Evolutionary conservation across 495 filamentous ascomycete species (phyloP), one percentile per base, ranked within the genome.

Genomic region (Rhypophila decipiens): DNA sequence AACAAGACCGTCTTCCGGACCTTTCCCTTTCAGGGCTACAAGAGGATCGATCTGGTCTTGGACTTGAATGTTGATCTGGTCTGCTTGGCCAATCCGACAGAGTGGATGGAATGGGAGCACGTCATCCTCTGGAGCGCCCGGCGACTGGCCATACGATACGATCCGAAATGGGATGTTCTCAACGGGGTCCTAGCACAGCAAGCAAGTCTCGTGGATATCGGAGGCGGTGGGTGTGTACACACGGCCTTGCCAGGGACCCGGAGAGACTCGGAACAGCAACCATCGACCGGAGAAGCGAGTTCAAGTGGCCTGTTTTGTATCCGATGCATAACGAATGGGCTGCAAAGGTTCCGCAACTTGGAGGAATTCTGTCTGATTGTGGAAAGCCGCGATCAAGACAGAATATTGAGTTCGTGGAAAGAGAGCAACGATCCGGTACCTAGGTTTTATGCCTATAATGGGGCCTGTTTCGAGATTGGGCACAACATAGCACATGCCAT

Each of bases 51-150:
- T 20, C 24, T 61, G 13, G 13, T 7, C 19, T 34, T 61, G 1
- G 53, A 61, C n/a, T 39, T 61, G 1, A 21, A 19, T 12, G 20
- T 13, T 15, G 56, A 61, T 24, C 19, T 61, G 17, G 21, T 61
- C n/a, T 56, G 52, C 15, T 44, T 60, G 8, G 37, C 41, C 7
- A 27, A 50, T 4, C 53, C 5, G 52, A 44, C 1, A 8, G 8
- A 13, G 8, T 53, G 48, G 38, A 45, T 36, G 1, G 52, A 61
- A 19, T 40, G 27, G n/a, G 33, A 43, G 24, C 55, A 61, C 22
- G 21, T 57, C 2, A 35, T 61, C 4, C 59, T 57, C 39, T 36
- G 17, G 4, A 34, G 43, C 20, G 56, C 47, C 11, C 22, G 51
- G 21, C 19, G 45, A 24, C 40, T 61, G 8, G 59, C 49, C 40